A percentile compares a stretch with the other conserved stretches of the same genome.
phyloP scores from a whole-genome alignment of 2,329 filamentous ascomycete species.

The Paecilomyces sp. region DNA sequence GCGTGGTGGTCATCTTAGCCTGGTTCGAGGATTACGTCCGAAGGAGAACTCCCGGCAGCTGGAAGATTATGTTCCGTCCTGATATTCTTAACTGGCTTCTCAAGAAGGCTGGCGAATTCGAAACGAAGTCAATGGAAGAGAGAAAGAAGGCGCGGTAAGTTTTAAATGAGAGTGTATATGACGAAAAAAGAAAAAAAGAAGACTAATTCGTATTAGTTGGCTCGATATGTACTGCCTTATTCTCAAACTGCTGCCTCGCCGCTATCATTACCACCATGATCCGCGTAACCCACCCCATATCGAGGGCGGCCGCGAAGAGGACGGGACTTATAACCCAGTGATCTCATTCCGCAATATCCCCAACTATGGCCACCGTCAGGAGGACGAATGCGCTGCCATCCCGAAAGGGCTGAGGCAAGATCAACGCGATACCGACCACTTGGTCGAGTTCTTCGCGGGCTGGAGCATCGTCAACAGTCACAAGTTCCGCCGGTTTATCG shows the following conservation, averaged over 20 bases:
- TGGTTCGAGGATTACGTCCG: conserved; percentile 24
- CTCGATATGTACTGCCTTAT: conserved; percentile 22
- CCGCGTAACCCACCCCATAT: conserved; percentile 10
- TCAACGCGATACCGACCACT: conserved; percentile 26
- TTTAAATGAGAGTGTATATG: background rate
- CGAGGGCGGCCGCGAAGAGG: conserved; percentile 13
- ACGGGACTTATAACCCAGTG: conserved; percentile 17
- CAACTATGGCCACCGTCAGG: conserved; percentile 19
- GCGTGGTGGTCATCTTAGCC: conserved; percentile 23
- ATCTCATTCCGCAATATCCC: conserved; percentile 21
- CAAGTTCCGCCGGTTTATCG: conserved; percentile 24
- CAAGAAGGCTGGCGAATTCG: background rate
- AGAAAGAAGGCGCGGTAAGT: conserved; percentile 13
- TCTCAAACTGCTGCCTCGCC: conserved; percentile 14
- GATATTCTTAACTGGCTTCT: conserved; percentile 27
- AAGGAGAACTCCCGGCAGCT: conserved; percentile 18
- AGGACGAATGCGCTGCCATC: conserved; percentile 14
- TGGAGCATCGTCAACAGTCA: conserved; percentile 26
- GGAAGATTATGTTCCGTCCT: conserved; percentile 34
- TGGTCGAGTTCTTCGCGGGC: conserved; percentile 32
- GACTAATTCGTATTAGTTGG: conserved; percentile 10
- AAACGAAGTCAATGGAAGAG: conserved; percentile 11
- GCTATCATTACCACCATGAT: conserved; percentile 4
- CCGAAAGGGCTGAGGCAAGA: conserved; percentile 18
- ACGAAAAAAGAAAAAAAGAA: background rate